Base-by-base conservation (phyloP, 2,329 filamentous ascomycete genomes). In the Nemania serpens region DNA sequence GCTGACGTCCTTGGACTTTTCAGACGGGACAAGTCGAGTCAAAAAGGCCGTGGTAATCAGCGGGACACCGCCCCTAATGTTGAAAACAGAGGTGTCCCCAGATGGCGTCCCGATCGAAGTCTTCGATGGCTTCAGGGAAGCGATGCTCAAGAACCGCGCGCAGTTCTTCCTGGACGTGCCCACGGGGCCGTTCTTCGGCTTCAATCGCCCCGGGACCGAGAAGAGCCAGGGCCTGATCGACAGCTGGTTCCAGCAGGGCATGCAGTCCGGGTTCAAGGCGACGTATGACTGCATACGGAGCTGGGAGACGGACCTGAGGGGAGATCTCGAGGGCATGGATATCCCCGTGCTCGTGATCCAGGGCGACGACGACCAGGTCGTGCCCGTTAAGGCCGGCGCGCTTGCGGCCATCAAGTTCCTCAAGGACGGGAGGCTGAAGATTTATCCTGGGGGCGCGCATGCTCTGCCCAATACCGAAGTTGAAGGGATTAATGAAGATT, bases 161-260 rank as follows among this genome's bases (percentile, higher is more conserved):
- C 49, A 52, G 22, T 52, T 52, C 37, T 52, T 52, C 37, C 37
- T 52, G 5, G 49, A 52, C 22, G 49, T 52, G 49, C 49, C 49
- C 2, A 52, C 49, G 7, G 49, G 49, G n/a, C 49, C 49, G 22
- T 52, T 52, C 49, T 52, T 52, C 12, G 49, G 49, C 13, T 52
- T 52, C 49, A 52, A 52, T 52, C 49, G 49, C 5, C 36, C 49
- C 10, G 49, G 49, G 4, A 20, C 34, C 47, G 12, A 47, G 18
- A 43, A 43, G 17, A 43, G 41, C 18, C 41, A 43, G 18, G 41
- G 41, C 6, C 18, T 43, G 41, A 43, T 43, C 17, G 17, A 43
- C 41, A 20, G 17, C 4, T 43, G 41, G 41, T 43, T 43, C 17
- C 41, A 18, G 17, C 41, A 43, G 41, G 41, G 41, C 17, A 43